Evolutionary conservation across 768 basidiomycete genomes (phyloP).

Genomic region (Phallus indusiatus): DNA sequence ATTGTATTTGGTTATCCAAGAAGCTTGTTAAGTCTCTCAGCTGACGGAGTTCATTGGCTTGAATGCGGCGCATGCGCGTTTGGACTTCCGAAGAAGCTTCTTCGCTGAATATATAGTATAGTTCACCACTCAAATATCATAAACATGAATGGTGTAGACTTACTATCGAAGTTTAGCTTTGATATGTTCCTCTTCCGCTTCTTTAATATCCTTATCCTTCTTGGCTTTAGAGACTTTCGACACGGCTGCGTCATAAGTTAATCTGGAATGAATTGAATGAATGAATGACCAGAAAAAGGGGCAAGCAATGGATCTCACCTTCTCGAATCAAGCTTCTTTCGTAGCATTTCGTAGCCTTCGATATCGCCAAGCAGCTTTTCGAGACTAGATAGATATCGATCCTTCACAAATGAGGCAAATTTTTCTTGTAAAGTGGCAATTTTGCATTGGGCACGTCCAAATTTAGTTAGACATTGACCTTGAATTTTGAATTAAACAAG

Average conservation of each 20-base stretch:
- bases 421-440: slow-evolving; percentile 79
- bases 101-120: slow-evolving; percentile 40
- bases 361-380: slow-evolving; percentile 61
- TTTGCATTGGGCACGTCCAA: slow-evolving; percentile 81
- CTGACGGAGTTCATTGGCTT: slow-evolving; percentile 68
- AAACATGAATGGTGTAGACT: slow-evolving; percentile 17
- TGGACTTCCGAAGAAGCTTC: slow-evolving; percentile 80
- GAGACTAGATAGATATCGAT: slow-evolving; percentile 63
- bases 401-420: slow-evolving; percentile 60
- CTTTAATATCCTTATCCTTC: slow-evolving; percentile 64
- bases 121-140: neutral
- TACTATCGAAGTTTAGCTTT: slow-evolving; percentile 68
- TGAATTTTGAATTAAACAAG: neutral
- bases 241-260: slow-evolving; percentile 69
- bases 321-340: slow-evolving; percentile 83
- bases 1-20: slow-evolving; percentile 66
- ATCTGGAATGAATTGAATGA: slow-evolving; percentile 29
- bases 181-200: slow-evolving; percentile 76
- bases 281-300: neutral
- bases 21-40: slow-evolving; percentile 61
- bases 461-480: slow-evolving; percentile 65
- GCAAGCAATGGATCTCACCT: slow-evolving; percentile 35
- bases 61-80: slow-evolving; percentile 68
- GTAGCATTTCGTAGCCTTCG: slow-evolving; percentile 70
- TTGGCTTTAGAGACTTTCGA: slow-evolving; percentile 66